These are phyloP conservation scores for Candida maesae DNA, from an alignment of 805 yeast species.

Conservation along the genomic window DNA sequence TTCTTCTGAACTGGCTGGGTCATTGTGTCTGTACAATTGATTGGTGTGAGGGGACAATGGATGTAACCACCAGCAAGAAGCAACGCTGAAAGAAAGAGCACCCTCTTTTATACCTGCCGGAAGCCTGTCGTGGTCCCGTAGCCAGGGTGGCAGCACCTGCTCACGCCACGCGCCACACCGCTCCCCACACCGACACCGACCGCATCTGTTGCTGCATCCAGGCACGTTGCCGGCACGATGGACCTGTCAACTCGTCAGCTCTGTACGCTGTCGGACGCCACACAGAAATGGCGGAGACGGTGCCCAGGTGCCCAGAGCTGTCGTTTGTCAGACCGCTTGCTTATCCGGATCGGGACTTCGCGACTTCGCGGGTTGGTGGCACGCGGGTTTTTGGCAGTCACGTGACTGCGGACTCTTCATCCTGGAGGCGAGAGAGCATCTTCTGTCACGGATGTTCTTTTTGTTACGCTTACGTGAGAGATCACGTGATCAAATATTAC, in stretches of 20 bases:
- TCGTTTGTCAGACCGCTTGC: no score
- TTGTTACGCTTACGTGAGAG: no score
- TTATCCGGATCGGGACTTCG: no score
- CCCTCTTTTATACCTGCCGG: not conserved
- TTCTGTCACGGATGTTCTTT: no score
- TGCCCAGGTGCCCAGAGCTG: no score
- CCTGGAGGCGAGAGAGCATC: no score
- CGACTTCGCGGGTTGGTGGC: no score
- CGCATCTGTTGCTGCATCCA: not conserved
- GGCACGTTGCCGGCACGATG: not conserved
- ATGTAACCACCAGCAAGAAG: not conserved
- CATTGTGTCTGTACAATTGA: constrained; percentile 7
- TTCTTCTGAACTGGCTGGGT: constrained; percentile 12
- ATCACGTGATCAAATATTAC: no score
- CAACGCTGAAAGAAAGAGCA: not conserved
- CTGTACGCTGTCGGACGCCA: not conserved
- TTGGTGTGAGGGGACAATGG: not conserved
- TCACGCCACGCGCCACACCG: no score
- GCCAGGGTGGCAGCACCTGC: not conserved
- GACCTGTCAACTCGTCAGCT: no score
- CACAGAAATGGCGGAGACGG: not conserved
- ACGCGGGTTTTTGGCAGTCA: no score
- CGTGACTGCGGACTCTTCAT: no score
- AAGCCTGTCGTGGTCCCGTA: not conserved
- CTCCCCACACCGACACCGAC: not conserved